Evolutionary conservation across 2,329 filamentous ascomycete genomes (phyloP).

Genomic region (Myrmaecium sp.): DNA sequence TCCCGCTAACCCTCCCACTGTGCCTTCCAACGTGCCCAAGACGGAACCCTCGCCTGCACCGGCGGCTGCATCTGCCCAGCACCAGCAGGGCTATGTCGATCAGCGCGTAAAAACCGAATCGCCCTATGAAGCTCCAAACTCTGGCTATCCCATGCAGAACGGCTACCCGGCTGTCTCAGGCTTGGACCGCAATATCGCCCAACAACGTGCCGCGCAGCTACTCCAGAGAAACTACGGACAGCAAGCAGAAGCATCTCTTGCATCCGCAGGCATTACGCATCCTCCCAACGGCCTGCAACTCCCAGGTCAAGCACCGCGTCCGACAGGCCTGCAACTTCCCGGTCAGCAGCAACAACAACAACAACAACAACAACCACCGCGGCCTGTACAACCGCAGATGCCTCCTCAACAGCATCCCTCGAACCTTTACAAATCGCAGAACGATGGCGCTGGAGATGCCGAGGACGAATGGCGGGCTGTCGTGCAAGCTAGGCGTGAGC

Average conservation of each 20-base stretch:
- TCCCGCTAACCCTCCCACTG: conserved; percentile 19
- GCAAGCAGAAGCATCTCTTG: conserved; percentile 49
- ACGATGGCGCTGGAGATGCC: conserved; percentile 55
- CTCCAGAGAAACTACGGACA: conserved; percentile 43
- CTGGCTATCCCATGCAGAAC: conserved; percentile 13
- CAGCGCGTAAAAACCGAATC: conserved; percentile 37
- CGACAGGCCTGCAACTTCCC: no score
- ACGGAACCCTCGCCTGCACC: conserved; percentile 14
- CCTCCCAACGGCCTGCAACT: conserved; percentile 5
- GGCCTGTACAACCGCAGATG: conserved; percentile 20
- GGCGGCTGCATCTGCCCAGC: conserved; percentile 6
- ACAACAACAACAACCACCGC: conserved; percentile 23
- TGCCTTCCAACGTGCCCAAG: conserved; percentile 23
- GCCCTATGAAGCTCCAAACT: conserved; percentile 15
- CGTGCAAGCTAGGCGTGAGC: conserved; percentile 38
- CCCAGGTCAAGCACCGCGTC: conserved; percentile 10
- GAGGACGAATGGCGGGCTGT: conserved; percentile 40
- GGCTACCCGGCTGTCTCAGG: conserved; percentile 15
- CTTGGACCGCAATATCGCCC: conserved; percentile 30
- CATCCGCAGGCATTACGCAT: conserved; percentile 33
- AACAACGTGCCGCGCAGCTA: conserved; percentile 35
- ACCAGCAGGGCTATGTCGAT: conserved; percentile 12
- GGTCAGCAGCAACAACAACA: conserved; percentile 17
- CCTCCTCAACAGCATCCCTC: conserved; percentile 25
- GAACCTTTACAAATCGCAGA: conserved; percentile 39